A percentile compares a stretch with the other conserved stretches of the same genome.
Conservation (phyloP, 352 stramenopile genomes). For the Pythium inflatum region DNA sequence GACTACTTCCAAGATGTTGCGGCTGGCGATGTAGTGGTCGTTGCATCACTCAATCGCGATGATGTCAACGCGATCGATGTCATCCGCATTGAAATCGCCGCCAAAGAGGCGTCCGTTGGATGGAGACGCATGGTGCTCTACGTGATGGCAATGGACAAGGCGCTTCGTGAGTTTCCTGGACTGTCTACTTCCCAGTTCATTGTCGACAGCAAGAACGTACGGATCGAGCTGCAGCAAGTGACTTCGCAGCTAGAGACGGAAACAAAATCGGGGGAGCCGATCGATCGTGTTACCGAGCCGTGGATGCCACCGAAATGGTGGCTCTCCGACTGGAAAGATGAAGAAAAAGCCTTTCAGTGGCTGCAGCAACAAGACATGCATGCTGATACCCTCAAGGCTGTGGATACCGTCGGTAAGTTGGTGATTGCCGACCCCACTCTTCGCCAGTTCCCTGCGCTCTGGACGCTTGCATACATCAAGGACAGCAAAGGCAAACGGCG, state of each 20-base stretch:
- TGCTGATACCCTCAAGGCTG: too few relatives aligned
- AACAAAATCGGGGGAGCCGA: neutral
- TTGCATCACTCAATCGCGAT: neutral
- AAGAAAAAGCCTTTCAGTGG: too few relatives aligned
- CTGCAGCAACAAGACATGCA: slow-evolving; percentile 25
- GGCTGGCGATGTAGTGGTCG: slow-evolving; percentile 11
- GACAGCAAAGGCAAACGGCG: neutral
- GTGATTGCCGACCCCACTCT: slow-evolving; percentile 7
- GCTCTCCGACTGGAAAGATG: too few relatives aligned
- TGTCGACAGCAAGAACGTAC: too few relatives aligned
- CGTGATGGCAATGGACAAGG: slow-evolving; percentile 26
- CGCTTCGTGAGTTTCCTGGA: slow-evolving; percentile 22
- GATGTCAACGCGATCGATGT: slow-evolving; percentile 8
- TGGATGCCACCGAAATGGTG: too few relatives aligned
- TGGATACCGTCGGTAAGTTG: too few relatives aligned
- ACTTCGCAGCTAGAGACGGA: too few relatives aligned
- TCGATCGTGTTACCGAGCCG: too few relatives aligned
- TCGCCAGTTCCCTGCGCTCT: slow-evolving; percentile 23
- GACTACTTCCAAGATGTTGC: slow-evolving; percentile 29
- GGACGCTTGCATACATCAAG: too few relatives aligned
- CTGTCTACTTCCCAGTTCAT: slow-evolving; percentile 14
- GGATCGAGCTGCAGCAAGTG: too few relatives aligned
- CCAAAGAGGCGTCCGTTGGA: too few relatives aligned
- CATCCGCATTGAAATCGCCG: slow-evolving; percentile 14
- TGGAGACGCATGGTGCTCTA: slow-evolving; percentile 11